Percentiles rank a stretch among this genome's conserved stretches.
Evolutionary conservation across 352 stramenopile genomes (phyloP).

Genomic region (Pythium sukuiense): DNA sequence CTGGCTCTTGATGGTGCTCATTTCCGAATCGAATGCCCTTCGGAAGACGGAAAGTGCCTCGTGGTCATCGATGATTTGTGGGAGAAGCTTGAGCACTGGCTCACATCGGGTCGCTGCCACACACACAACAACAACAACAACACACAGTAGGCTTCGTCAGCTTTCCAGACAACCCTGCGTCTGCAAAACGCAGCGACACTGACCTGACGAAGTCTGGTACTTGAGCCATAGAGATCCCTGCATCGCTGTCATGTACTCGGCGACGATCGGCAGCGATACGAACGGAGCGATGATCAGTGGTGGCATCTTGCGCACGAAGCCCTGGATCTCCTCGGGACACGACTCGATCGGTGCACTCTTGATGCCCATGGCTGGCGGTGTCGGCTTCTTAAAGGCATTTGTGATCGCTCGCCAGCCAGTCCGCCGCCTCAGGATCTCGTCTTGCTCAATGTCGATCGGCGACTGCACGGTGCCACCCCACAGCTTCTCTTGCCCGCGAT

Average conservation of each 20-base stretch:
- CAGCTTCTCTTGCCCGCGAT: conserved; percentile 55
- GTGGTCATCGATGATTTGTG: conserved; percentile 71
- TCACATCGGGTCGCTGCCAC: conserved; percentile 39
- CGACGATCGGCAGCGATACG: conserved; percentile 57
- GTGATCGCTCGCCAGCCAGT: conserved; percentile 72
- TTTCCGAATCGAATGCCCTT: conserved; percentile 55
- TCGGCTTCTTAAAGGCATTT: conserved; percentile 60
- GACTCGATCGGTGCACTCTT: conserved; percentile 62
- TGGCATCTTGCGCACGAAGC: conserved; percentile 56
- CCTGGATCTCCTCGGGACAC: conserved; percentile 50
- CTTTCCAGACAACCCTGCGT: too few relatives aligned
- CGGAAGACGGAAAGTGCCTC: conserved; percentile 63
- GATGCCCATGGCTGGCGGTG: conserved; percentile 54
- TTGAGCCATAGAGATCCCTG: conserved; percentile 48
- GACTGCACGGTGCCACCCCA: conserved; percentile 66
- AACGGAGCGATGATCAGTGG: conserved; percentile 69
- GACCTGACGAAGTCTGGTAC: conserved; percentile 43
- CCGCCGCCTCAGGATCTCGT: conserved; percentile 65
- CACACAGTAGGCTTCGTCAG: too few relatives aligned
- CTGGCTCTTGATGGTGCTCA: conserved; percentile 37
- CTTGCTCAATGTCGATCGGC: conserved; percentile 69
- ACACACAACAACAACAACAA: not conserved
- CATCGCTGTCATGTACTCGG: conserved; percentile 75
- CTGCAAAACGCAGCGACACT: not conserved
- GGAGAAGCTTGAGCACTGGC: conserved; percentile 65